Conservation (phyloP, 495 filamentous ascomycete species). For the Physcia stellaris region DNA sequence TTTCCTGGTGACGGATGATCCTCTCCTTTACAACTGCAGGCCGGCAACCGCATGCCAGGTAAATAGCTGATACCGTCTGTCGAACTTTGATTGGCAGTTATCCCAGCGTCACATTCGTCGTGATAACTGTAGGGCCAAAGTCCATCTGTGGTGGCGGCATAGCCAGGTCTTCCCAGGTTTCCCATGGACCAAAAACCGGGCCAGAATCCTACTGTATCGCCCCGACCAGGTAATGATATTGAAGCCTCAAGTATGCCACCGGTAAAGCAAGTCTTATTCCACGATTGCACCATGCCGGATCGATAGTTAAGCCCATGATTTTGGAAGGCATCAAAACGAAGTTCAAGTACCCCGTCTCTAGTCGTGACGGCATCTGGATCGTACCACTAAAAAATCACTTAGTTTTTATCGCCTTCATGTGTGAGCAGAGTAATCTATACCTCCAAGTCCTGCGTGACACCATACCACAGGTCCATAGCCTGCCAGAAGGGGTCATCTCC, state of each 20-base stretch:
- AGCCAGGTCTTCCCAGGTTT: conserved; percentile 56
- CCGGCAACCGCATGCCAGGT: conserved; percentile 62
- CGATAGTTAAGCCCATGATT: conserved; percentile 59
- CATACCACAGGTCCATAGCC: conserved; percentile 68
- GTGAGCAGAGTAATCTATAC: conserved; percentile 14
- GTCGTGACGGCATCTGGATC: conserved; percentile 66
- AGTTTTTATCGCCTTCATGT: conserved; percentile 2
- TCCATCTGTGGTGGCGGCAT: conserved; percentile 58
- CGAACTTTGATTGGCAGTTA: conserved; percentile 64
- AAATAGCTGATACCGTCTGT: conserved; percentile 53
- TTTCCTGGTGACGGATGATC: conserved; percentile 61
- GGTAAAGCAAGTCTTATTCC: conserved; percentile 71
- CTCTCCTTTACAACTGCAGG: conserved; percentile 49
- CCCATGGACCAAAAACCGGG: conserved; percentile 76
- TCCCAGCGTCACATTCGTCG: conserved; percentile 58
- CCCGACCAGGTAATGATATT: conserved; percentile 57
- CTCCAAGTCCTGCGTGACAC: conserved; percentile 63
- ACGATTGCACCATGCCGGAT: conserved; percentile 72
- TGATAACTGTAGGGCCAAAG: conserved; percentile 71
- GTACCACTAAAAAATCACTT: conserved; percentile 45
- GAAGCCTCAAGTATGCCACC: conserved; percentile 67
- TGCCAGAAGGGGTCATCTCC: conserved; percentile 62
- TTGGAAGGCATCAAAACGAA: conserved; percentile 52
- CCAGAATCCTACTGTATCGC: conserved; percentile 61
- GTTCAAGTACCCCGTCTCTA: conserved; percentile 48